phyloP scores from a whole-genome alignment of 2,329 filamentous ascomycete species.

The Zopfia rhizophila region DNA sequence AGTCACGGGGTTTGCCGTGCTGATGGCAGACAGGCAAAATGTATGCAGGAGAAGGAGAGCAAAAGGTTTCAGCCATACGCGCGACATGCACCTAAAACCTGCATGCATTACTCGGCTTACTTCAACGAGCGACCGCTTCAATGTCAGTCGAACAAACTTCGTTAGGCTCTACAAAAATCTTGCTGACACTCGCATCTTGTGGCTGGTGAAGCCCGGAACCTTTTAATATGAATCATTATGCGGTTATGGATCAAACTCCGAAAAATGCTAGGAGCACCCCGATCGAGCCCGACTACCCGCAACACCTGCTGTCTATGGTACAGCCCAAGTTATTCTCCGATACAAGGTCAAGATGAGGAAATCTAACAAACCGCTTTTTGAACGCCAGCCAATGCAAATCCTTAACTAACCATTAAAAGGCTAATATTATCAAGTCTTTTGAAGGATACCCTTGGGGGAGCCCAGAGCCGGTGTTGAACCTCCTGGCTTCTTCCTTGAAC shows the following conservation, averaged over 20 bases:
- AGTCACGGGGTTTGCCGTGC: constrained; percentile 12
- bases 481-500: constrained; percentile 15
- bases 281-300: not conserved
- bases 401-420: not conserved
- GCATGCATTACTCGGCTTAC: constrained; percentile 4
- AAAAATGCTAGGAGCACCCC: constrained; percentile 5
- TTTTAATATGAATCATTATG: constrained; percentile 2
- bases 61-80: constrained; percentile 17
- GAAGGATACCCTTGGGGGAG: not conserved
- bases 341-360: constrained; percentile 5
- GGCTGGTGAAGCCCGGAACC: too few relatives aligned
- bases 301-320: not conserved
- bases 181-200: too few relatives aligned
- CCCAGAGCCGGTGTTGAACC: constrained; percentile 8
- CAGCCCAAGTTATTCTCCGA: too few relatives aligned
- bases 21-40: too few relatives aligned
- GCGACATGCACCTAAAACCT: constrained; percentile 14
- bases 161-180: too few relatives aligned
- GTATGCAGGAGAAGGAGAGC: constrained; percentile 12
- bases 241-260: constrained; percentile 1
- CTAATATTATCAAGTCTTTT: constrained; percentile 1
- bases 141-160: too few relatives aligned
- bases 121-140: constrained; percentile 6
- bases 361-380: constrained; percentile 4
- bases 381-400: constrained; percentile 13